Percentiles rank a stretch among this genome's conserved stretches.
These are phyloP conservation scores for Chaetomiaceae sp. DNA, from an alignment of 2,329 filamentous ascomycete genomes.

Conservation along the genomic window DNA sequence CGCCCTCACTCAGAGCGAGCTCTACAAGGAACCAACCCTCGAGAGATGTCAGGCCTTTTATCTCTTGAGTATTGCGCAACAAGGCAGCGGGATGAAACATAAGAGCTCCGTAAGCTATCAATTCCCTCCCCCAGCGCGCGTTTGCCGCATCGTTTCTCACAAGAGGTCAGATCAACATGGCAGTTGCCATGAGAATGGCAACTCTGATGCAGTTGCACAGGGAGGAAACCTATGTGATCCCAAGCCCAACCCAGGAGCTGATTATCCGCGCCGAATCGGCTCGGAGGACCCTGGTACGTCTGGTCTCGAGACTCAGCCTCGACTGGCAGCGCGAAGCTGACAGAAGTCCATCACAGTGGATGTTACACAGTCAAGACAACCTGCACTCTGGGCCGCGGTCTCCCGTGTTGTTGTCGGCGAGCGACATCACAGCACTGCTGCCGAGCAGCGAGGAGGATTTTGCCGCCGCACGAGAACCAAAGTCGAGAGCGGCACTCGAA, in stretches of 20 bases:
- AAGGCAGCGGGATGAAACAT: conserved; percentile 50
- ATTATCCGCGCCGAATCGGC: conserved; percentile 51
- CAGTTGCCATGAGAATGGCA: conserved; percentile 52
- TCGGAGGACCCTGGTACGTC: conserved; percentile 48
- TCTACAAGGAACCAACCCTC: conserved; percentile 49
- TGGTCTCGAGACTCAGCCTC: too few relatives aligned
- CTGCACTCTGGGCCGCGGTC: conserved; percentile 49
- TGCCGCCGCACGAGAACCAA: conserved; percentile 42
- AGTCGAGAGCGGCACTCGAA: conserved; percentile 48
- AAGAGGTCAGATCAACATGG: conserved; percentile 46
- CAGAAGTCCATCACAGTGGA: conserved; percentile 43
- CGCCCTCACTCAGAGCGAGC: conserved; percentile 42
- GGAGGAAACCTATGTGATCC: conserved; percentile 48
- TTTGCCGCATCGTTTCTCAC: too few relatives aligned
- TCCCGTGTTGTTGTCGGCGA: conserved; percentile 46
- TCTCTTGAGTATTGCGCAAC: conserved; percentile 54
- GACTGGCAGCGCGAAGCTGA: conserved; percentile 1
- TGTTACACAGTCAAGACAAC: conserved; percentile 55
- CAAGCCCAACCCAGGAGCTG: conserved; percentile 40
- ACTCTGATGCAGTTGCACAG: conserved; percentile 50
- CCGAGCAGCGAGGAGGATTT: conserved; percentile 51
- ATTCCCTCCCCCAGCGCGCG: too few relatives aligned
- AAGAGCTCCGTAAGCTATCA: conserved; percentile 48
- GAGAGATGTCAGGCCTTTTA: conserved; percentile 56
- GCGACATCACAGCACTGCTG: conserved; percentile 51